Conservation (phyloP, 176 grass and related monocot species). For the Oryza nivara region DNA sequence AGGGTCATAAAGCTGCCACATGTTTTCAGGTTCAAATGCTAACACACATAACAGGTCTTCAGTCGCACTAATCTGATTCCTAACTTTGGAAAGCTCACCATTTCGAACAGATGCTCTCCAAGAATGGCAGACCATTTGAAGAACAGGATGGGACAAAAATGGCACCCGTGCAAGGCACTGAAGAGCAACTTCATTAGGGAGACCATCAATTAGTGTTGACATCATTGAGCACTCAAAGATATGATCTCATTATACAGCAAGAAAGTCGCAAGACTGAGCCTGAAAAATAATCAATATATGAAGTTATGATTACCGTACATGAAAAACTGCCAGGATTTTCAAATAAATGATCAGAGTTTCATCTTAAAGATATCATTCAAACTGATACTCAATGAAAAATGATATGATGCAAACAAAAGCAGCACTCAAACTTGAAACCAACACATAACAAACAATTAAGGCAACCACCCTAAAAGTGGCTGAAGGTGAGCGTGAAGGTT, state of each 20-base stretch:
- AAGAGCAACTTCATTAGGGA: conserved; percentile 90
- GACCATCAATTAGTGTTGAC: conserved; percentile 74
- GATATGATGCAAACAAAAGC: conserved; percentile 18
- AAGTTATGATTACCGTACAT: conserved; percentile 37
- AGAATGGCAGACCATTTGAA: conserved; percentile 83
- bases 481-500: conserved; percentile 4
- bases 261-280: conserved; percentile 27
- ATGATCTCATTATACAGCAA: conserved; percentile 3
- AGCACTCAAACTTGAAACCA: conserved; percentile 13
- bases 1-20: conserved; percentile 97
- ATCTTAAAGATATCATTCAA: conserved; percentile 18
- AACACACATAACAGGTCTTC: conserved; percentile 92
- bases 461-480: not conserved
- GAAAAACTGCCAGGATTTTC: not conserved
- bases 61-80: conserved; percentile 55
- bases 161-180: conserved; percentile 93
- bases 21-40: conserved; percentile 95
- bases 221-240: conserved; percentile 42
- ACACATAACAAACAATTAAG: conserved; percentile 9
- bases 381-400: not conserved
- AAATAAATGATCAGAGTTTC: conserved; percentile 23
- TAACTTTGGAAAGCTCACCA: conserved; percentile 63
- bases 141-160: conserved; percentile 65
- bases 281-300: conserved; percentile 43
- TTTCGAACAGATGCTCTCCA: conserved; percentile 69